Percentiles rank a stretch among this genome's conserved stretches.
These are phyloP conservation scores for Eucalyptus globulus DNA, from an alignment of 345 rosid genomes.

Conservation along the genomic window DNA sequence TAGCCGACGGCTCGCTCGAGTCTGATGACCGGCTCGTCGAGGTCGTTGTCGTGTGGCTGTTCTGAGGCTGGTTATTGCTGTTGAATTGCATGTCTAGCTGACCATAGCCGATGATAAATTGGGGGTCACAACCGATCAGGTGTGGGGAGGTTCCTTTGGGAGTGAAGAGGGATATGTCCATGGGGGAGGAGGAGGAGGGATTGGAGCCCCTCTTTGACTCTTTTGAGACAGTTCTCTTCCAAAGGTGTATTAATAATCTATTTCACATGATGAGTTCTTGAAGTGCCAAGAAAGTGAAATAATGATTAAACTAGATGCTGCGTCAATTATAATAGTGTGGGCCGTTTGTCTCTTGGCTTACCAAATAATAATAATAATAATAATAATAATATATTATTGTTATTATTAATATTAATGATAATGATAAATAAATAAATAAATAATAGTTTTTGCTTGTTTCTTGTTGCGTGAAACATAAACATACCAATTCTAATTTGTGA, in stretches of 20 bases:
- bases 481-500: neutral
- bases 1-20: slow-evolving; percentile 14
- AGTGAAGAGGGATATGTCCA: neutral
- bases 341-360: neutral
- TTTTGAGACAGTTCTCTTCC: neutral
- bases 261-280: neutral
- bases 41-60: slow-evolving; percentile 32
- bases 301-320: neutral
- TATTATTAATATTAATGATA: neutral
- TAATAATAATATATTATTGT: neutral
- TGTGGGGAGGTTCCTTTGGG: neutral
- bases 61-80: neutral
- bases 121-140: neutral
- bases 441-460: neutral
- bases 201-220: neutral
- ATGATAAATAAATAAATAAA: neutral
- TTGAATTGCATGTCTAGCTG: neutral
- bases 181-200: neutral
- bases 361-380: neutral
- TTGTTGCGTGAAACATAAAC: neutral
- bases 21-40: slow-evolving; percentile 29
- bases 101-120: neutral
- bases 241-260: neutral
- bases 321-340: neutral
- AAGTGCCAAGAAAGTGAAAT: neutral